Conservation (phyloP, 352 stramenopile species). For the Phytophthora fragariaefolia region DNA sequence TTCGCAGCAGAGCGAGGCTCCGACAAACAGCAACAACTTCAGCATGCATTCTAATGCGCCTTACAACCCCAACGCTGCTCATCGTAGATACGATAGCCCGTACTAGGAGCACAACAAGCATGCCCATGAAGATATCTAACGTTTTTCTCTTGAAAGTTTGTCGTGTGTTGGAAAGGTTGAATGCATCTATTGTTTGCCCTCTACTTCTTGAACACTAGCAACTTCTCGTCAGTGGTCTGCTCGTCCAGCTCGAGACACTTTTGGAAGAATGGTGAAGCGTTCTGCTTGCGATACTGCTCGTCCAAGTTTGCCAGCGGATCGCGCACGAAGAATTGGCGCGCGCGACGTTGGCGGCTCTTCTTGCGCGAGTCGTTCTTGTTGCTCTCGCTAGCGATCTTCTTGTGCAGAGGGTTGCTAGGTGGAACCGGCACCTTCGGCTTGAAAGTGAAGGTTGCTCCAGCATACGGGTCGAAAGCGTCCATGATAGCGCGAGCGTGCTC, state of each 20-base stretch:
- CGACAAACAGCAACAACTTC: slow-evolving; percentile 39
- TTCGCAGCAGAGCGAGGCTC: slow-evolving; percentile 32
- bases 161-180: slow-evolving; percentile 13
- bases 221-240: slow-evolving; percentile 24
- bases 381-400: slow-evolving; percentile 68
- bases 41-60: slow-evolving; percentile 44
- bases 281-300: slow-evolving; percentile 43
- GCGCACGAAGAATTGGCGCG: slow-evolving; percentile 75
- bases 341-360: slow-evolving; percentile 53
- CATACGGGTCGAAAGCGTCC: slow-evolving; percentile 61
- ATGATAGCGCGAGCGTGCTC: slow-evolving; percentile 72
- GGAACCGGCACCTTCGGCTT: slow-evolving; percentile 68
- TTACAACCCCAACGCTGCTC: slow-evolving; percentile 29
- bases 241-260: slow-evolving; percentile 43
- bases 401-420: slow-evolving; percentile 69
- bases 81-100: slow-evolving; percentile 48
- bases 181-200: slow-evolving; percentile 31
- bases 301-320: slow-evolving; percentile 56
- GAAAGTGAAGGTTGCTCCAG: slow-evolving; percentile 59
- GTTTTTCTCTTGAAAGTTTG: slow-evolving; percentile 24
- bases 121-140: slow-evolving; percentile 29
- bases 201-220: slow-evolving; percentile 46
- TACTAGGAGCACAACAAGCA: slow-evolving; percentile 30
- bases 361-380: slow-evolving; percentile 61
- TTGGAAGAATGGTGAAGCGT: slow-evolving; percentile 44